Percentiles rank a stretch among this genome's conserved stretches.
These are phyloP conservation scores for Cytauxzoon felis DNA, from an alignment of 169 alveolate genomes.

Conservation along the genomic window DNA sequence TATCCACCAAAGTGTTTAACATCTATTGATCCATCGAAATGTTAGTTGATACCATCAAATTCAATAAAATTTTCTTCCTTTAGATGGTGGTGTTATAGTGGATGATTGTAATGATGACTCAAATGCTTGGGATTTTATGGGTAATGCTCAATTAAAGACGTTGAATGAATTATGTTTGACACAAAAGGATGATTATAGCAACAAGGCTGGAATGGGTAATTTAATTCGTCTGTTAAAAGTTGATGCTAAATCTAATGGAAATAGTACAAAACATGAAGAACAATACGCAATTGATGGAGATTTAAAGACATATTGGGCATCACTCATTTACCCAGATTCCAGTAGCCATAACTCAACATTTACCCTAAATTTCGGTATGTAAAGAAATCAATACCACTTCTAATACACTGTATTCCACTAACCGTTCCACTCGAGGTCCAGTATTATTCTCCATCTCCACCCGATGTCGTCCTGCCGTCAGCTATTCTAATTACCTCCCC, in stretches of 20 bases:
- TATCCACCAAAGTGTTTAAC: conserved; percentile 57
- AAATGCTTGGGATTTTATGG: conserved; percentile 81
- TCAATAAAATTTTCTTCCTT: not conserved
- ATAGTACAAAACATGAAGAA: conserved; percentile 70
- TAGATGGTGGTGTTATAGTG: conserved; percentile 69
- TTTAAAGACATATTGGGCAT: conserved; percentile 85
- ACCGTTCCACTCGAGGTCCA: too few relatives aligned
- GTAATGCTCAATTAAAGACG: conserved; percentile 77
- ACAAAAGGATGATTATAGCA: conserved; percentile 71
- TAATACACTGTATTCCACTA: not conserved
- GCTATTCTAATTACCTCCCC: too few relatives aligned
- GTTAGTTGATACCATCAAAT: conserved; percentile 29
- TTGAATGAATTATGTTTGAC: conserved; percentile 77
- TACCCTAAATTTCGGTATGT: conserved; percentile 71
- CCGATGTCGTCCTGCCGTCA: too few relatives aligned
- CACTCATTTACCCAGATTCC: conserved; percentile 74
- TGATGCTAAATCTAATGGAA: conserved; percentile 49
- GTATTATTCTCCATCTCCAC: too few relatives aligned
- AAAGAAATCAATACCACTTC: not conserved
- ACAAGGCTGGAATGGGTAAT: conserved; percentile 79
- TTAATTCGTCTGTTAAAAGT: conserved; percentile 39
- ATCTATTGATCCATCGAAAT: conserved; percentile 41
- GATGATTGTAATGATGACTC: conserved; percentile 77
- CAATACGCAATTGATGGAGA: conserved; percentile 79
- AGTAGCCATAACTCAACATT: conserved; percentile 66